Conservation (phyloP, 805 yeast genomes). For the Metschnikowia similis region DNA sequence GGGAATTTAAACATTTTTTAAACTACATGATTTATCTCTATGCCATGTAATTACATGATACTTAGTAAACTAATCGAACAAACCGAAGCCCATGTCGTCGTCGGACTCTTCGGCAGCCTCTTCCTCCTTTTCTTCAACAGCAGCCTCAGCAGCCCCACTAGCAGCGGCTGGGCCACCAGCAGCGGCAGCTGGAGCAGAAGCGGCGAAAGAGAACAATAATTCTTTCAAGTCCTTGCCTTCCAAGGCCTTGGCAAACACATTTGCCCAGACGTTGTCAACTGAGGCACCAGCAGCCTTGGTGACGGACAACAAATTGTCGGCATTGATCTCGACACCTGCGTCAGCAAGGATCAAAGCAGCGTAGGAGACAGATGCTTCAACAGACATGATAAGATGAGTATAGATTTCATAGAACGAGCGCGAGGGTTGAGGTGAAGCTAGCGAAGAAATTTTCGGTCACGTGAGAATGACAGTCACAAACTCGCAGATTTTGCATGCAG, state of each 20-base stretch:
- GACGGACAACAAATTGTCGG: slow-evolving; percentile 77
- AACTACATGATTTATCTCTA: slow-evolving; percentile 1
- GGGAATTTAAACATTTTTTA: neutral
- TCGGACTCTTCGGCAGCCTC: slow-evolving; percentile 20
- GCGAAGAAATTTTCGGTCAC: slow-evolving; percentile 13
- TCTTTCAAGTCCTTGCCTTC: slow-evolving; percentile 81
- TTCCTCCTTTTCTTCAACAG: slow-evolving; percentile 19
- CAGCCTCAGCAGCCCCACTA: slow-evolving; percentile 50
- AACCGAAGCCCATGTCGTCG: slow-evolving; percentile 31
- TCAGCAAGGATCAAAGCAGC: slow-evolving; percentile 98
- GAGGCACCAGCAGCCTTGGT: slow-evolving; percentile 79
- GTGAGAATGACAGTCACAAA: slow-evolving; percentile 14
- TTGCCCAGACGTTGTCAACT: slow-evolving; percentile 81
- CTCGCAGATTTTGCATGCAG: neutral
- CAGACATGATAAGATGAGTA: slow-evolving; percentile 54
- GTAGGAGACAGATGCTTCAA: slow-evolving; percentile 91
- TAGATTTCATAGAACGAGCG: neutral
- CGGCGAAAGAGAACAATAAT: slow-evolving; percentile 55
- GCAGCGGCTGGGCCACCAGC: slow-evolving; percentile 31
- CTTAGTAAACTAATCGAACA: slow-evolving; percentile 23
- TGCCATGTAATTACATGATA: slow-evolving; percentile 12
- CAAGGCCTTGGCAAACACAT: slow-evolving; percentile 83
- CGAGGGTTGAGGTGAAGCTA: neutral
- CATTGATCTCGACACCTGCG: slow-evolving; percentile 88
- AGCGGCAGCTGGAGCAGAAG: slow-evolving; percentile 41